phyloP scores from a whole-genome alignment of 768 basidiomycete species.

The Fomitopsis pulvina region DNA sequence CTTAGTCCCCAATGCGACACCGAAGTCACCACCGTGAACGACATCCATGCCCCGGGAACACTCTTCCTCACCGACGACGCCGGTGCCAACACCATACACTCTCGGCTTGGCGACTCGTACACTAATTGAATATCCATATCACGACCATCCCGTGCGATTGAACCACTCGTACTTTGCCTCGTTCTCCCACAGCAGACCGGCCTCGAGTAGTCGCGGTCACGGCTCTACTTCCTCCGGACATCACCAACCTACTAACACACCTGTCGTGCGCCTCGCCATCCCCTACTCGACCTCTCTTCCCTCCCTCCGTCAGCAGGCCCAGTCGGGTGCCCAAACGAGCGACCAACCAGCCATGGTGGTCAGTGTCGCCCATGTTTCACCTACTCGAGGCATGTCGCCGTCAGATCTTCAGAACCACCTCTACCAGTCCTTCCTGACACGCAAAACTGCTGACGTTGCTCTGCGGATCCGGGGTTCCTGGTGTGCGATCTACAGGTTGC shows the following conservation, averaged over 20 bases:
- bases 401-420: constrained; percentile 67
- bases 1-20: no score
- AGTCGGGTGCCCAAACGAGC: neutral
- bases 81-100: no score
- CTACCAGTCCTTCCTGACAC: constrained; percentile 65
- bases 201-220: neutral
- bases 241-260: neutral
- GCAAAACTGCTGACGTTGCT: constrained; percentile 72
- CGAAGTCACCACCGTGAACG: no score
- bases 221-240: neutral
- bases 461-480: constrained; percentile 62
- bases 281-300: constrained; percentile 9
- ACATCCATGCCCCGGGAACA: no score
- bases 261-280: neutral
- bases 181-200: neutral
- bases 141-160: no score
- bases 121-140: no score
- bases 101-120: no score
- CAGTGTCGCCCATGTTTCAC: constrained; percentile 1
- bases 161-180: neutral
- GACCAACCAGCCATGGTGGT: constrained; percentile 3
- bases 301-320: constrained; percentile 16
- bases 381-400: constrained; percentile 39
- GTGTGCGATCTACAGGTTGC: constrained; percentile 72
- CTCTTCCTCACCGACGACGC: no score